Percentiles rank a stretch among this genome's conserved stretches.
These are phyloP conservation scores for Tolypocladium ovalisporum DNA, from an alignment of 2,329 filamentous ascomycete species.

Conservation along the genomic window DNA sequence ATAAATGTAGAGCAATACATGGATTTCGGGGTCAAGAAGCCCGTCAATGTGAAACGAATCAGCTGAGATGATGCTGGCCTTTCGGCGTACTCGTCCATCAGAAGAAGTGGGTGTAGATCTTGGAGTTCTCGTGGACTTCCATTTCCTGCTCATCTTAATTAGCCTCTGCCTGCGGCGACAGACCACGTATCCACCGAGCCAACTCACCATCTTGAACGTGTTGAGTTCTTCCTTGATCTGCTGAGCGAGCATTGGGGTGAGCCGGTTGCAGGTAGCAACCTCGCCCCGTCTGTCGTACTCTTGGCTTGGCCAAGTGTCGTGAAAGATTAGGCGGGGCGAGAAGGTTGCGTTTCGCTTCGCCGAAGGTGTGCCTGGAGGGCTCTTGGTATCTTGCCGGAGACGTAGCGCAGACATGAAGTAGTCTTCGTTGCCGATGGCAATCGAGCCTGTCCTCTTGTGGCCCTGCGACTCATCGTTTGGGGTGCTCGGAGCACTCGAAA, in stretches of 20 bases:
- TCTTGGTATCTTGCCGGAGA: constrained; percentile 66
- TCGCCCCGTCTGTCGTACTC: constrained; percentile 96
- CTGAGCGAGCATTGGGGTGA: constrained; percentile 93
- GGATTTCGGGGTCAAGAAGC: constrained; percentile 17
- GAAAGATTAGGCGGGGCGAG: constrained; percentile 85
- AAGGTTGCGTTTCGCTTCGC: constrained; percentile 60
- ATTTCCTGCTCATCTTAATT: constrained; percentile 62
- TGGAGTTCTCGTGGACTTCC: constrained; percentile 98
- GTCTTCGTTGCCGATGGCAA: constrained; percentile 71
- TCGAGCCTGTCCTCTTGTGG: constrained; percentile 56
- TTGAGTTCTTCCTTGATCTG: constrained; percentile 99
- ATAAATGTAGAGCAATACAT: constrained; percentile 39
- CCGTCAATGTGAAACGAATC: constrained; percentile 15
- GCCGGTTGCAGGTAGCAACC: constrained; percentile 91
- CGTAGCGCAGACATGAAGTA: constrained; percentile 77
- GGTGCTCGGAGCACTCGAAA: constrained; percentile 78
- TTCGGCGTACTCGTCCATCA: constrained; percentile 42
- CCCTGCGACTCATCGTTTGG: constrained; percentile 65
- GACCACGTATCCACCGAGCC: neutral
- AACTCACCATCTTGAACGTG: constrained; percentile 79
- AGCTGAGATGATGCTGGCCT: constrained; percentile 11
- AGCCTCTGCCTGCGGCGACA: constrained; percentile 15
- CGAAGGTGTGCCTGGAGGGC: constrained; percentile 66
- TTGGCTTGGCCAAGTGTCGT: constrained; percentile 90
- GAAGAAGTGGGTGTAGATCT: constrained; percentile 99